A percentile compares a stretch with the other conserved stretches of the same genome.
Conservation (phyloP, 225 moss, liverwort and hornwort species). For the Ulota crispa region DNA sequence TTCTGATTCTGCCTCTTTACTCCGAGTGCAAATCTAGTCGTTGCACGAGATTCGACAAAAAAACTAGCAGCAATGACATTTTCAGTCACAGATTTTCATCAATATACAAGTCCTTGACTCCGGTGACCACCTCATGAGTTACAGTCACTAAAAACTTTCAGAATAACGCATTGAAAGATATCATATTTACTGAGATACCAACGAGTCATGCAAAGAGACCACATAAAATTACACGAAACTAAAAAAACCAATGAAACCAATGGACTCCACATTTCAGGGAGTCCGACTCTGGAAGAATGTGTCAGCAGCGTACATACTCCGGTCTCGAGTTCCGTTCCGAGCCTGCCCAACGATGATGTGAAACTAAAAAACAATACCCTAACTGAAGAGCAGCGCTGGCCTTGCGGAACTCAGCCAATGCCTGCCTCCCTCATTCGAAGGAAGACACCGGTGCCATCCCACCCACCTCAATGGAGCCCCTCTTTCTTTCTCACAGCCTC, state of each 20-base stretch:
- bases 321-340: slow-evolving; percentile 27
- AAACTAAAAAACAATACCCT: slow-evolving; percentile 19
- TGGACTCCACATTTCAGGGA: slow-evolving; percentile 39
- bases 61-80: background rate
- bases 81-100: too few relatives aligned
- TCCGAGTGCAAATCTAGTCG: too few relatives aligned
- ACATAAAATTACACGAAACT: background rate
- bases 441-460: slow-evolving; percentile 29
- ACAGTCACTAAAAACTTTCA: background rate
- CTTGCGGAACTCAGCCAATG: slow-evolving; percentile 24
- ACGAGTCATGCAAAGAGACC: background rate
- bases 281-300: slow-evolving; percentile 35
- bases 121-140: too few relatives aligned
- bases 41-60: too few relatives aligned
- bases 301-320: slow-evolving; percentile 38
- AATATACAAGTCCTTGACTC: background rate
- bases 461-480: slow-evolving; percentile 25
- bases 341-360: slow-evolving; percentile 22
- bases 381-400: slow-evolving; percentile 35
- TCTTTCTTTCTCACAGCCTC: slow-evolving; percentile 13
- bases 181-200: too few relatives aligned
- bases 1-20: too few relatives aligned
- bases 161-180: background rate
- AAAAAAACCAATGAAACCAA: slow-evolving; percentile 9
- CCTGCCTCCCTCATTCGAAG: slow-evolving; percentile 29